Evolutionary conservation across 345 rosid species (phyloP).

Genomic region (Sapria himalayana): DNA sequence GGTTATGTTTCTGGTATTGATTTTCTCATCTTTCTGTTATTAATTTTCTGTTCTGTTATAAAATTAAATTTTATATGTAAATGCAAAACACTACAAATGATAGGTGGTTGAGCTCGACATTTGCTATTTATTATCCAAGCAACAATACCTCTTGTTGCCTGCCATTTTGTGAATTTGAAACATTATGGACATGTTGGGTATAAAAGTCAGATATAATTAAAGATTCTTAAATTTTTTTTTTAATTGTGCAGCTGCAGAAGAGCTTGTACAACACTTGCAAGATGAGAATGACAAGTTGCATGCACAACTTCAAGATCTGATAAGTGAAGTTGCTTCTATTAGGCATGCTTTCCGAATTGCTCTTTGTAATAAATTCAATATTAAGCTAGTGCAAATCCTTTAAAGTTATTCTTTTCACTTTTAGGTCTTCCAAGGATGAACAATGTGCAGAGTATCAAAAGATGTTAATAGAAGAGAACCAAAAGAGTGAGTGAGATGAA

Average conservation of each 20-base stretch:
- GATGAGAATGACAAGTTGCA: constrained; percentile 33
- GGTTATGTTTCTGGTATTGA: constrained; percentile 32
- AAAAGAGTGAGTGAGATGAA: constrained; percentile 91
- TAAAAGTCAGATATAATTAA: background rate
- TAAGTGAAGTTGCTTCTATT: constrained; percentile 24
- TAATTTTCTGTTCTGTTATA: background rate
- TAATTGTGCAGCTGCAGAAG: constrained; percentile 47
- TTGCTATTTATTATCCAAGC: no score
- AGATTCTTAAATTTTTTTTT: constrained; percentile 1
- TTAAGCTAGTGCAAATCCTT: background rate
- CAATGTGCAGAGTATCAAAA: constrained; percentile 34
- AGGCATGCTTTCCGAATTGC: constrained; percentile 18
- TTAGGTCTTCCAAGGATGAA: constrained; percentile 36
- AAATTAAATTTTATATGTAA: background rate
- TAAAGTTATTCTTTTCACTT: background rate
- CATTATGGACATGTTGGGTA: background rate
- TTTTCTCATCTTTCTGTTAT: background rate
- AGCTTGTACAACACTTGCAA: constrained; percentile 36
- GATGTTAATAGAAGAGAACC: constrained; percentile 37
- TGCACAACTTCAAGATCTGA: constrained; percentile 21
- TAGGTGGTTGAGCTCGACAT: no score
- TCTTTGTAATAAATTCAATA: background rate
- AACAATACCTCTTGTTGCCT: background rate
- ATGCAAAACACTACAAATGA: background rate
- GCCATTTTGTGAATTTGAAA: background rate